These are phyloP conservation scores for Solanum microdontum DNA, from an alignment of 257 asterid species.

Conservation along the genomic window DNA sequence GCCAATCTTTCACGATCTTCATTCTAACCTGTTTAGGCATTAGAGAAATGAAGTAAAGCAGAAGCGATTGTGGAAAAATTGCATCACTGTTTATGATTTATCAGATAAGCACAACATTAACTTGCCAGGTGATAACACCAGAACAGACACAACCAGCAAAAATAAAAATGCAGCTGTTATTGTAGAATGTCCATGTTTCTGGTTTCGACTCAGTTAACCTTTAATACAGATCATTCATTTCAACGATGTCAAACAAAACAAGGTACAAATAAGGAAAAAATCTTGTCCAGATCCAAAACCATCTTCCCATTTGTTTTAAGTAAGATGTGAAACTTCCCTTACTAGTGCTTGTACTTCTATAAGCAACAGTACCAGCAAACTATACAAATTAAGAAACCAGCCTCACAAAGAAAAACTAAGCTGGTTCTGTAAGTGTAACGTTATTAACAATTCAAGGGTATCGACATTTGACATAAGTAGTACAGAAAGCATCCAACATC, in stretches of 20 bases:
- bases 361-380: neutral
- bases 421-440: neutral
- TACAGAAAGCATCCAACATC: neutral
- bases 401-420: neutral
- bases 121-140: neutral
- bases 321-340: neutral
- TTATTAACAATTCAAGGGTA: neutral
- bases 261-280: neutral
- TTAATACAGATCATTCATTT: neutral
- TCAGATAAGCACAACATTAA: neutral
- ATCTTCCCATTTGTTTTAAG: neutral
- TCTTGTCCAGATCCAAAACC: neutral
- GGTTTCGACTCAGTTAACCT: neutral
- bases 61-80: neutral
- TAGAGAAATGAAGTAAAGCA: neutral
- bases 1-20: slow-evolving; percentile 88
- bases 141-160: neutral
- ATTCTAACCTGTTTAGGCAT: slow-evolving; percentile 47
- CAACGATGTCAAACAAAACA: neutral
- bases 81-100: neutral
- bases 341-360: neutral
- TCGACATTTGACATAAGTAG: neutral
- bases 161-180: neutral
- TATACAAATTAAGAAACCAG: neutral
- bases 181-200: neutral